Conservation (phyloP, 805 yeast genomes). For the Starmerella roubikii region DNA sequence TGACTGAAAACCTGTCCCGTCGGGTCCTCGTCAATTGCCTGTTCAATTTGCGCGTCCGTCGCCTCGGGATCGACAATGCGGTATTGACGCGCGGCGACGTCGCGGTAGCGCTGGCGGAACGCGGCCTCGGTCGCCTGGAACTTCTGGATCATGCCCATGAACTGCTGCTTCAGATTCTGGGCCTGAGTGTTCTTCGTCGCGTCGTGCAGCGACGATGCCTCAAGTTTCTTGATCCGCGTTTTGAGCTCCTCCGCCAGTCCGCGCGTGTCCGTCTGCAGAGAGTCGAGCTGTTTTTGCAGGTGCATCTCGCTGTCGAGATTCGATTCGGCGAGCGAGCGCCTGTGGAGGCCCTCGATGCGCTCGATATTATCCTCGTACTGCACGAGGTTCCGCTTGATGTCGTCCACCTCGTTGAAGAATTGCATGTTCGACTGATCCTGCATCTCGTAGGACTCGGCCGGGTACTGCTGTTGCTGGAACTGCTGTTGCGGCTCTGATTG, state of each 20-base stretch:
- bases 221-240: conserved; percentile 60
- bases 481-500: background rate
- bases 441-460: conserved; percentile 17
- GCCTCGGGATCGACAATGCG: conserved; percentile 45
- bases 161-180: conserved; percentile 71
- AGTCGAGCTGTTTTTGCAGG: conserved; percentile 63
- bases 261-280: conserved; percentile 62
- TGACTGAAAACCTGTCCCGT: conserved; percentile 90
- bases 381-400: conserved; percentile 52
- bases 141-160: conserved; percentile 73
- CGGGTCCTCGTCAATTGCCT: conserved; percentile 67
- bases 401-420: conserved; percentile 57
- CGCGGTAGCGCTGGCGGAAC: conserved; percentile 69
- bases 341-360: conserved; percentile 56
- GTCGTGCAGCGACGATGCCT: conserved; percentile 41
- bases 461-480: conserved; percentile 4
- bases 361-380: conserved; percentile 58
- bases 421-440: conserved; percentile 34
- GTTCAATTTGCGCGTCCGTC: conserved; percentile 67
- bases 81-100: conserved; percentile 86
- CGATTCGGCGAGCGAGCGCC: conserved; percentile 56
- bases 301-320: conserved; percentile 56
- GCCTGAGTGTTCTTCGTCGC: conserved; percentile 79
- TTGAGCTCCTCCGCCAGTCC: conserved; percentile 65
- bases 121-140: conserved; percentile 77